These are phyloP conservation scores for Fusarium oligoseptatum DNA, from an alignment of 2,329 filamentous ascomycete species.

Conservation along the genomic window DNA sequence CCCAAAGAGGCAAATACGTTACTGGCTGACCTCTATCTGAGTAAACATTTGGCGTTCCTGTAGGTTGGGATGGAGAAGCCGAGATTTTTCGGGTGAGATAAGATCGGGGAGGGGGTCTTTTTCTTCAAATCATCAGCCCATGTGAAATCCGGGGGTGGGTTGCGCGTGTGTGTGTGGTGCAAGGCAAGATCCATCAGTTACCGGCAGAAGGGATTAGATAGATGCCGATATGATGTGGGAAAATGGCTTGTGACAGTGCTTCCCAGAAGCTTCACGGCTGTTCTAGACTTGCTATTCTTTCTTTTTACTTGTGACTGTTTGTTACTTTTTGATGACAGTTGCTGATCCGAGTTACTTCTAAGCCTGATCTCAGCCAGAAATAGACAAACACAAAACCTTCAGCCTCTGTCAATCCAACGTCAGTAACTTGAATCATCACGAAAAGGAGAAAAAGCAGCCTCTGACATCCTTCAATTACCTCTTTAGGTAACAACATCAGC, in stretches of 20 bases:
- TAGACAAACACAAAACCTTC: background rate
- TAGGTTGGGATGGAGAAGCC: constrained; percentile 1
- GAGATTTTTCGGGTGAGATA: constrained; percentile 12
- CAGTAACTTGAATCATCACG: background rate
- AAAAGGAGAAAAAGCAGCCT: background rate
- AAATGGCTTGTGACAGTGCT: constrained; percentile 27
- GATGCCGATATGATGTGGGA: constrained; percentile 5
- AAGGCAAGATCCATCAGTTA: constrained; percentile 1
- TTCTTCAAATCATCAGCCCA: constrained; percentile 23
- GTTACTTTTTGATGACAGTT: constrained; percentile 7
- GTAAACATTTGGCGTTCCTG: constrained; percentile 23
- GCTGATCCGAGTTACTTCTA: constrained; percentile 10
- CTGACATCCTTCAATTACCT: background rate
- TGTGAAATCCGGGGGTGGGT: constrained; percentile 41
- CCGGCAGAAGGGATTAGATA: constrained; percentile 1
- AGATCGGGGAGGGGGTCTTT: constrained; percentile 2
- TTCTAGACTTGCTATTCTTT: background rate
- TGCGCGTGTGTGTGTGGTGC: constrained; percentile 7
- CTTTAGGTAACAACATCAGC: constrained; percentile 13
- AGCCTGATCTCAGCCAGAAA: background rate
- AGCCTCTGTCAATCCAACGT: background rate
- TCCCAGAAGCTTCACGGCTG: background rate
- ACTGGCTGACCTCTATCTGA: constrained; percentile 1
- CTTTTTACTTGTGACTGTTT: background rate
- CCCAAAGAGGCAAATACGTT: background rate